A percentile compares a stretch with the other conserved stretches of the same genome.
Conservation (phyloP, 495 filamentous ascomycete species). For the Evansstolkia leycettana region DNA sequence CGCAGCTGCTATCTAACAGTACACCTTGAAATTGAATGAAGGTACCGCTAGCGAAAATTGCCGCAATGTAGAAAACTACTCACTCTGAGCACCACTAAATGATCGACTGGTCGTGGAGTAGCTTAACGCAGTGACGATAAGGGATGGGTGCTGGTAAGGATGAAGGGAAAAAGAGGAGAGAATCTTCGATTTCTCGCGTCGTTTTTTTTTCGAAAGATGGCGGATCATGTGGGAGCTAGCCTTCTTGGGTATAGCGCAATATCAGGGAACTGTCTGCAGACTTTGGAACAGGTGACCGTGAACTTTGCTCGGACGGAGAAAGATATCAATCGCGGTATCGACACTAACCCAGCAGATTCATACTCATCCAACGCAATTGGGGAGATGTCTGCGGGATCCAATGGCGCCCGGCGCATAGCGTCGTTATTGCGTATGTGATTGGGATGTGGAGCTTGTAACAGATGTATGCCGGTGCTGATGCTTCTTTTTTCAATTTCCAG, state of each 20-base stretch:
- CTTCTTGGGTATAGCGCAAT: constrained; percentile 9
- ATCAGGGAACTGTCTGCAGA: background rate
- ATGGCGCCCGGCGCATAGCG: constrained; percentile 33
- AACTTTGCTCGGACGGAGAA: constrained; percentile 37
- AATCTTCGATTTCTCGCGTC: background rate
- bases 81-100: constrained; percentile 52
- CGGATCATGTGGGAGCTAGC: constrained; percentile 21
- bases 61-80: constrained; percentile 29
- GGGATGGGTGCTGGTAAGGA: constrained; percentile 39
- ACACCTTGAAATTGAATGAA: constrained; percentile 44
- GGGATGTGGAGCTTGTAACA: background rate
- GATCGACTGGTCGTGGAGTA: constrained; percentile 44
- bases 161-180: constrained; percentile 18
- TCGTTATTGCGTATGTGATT: constrained; percentile 25
- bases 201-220: background rate
- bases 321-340: background rate
- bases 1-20: constrained; percentile 61
- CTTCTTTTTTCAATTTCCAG: constrained; percentile 11
- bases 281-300: constrained; percentile 16
- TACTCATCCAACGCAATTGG: constrained; percentile 4
- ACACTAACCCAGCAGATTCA: constrained; percentile 2
- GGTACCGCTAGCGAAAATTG: constrained; percentile 67
- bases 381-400: constrained; percentile 33
- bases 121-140: constrained; percentile 50
- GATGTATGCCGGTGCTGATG: background rate